Evolutionary conservation across 2,329 filamentous ascomycete species (phyloP).

Genomic region (Falciphora oryzae): DNA sequence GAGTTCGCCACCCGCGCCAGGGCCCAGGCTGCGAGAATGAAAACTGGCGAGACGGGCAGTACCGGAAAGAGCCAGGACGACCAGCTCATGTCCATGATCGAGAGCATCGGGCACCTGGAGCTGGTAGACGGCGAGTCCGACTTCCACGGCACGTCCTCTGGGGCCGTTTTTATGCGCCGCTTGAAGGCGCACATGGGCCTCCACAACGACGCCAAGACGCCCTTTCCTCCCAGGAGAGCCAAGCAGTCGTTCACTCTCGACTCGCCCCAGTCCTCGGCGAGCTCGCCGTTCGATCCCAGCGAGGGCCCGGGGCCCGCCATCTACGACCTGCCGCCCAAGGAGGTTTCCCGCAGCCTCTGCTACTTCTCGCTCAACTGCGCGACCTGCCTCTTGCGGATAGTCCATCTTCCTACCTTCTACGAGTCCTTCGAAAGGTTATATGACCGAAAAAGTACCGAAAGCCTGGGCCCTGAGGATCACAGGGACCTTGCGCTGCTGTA

Average conservation of each 20-base stretch:
- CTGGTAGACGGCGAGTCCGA: slow-evolving; percentile 90
- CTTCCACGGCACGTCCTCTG: slow-evolving; percentile 90
- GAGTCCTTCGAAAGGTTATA: slow-evolving; percentile 73
- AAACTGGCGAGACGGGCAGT: slow-evolving; percentile 25
- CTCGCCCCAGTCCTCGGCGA: slow-evolving; percentile 55
- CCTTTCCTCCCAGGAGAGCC: slow-evolving; percentile 50
- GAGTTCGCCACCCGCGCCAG: slow-evolving; percentile 53
- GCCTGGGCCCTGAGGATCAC: slow-evolving; percentile 58
- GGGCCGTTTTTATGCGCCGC: slow-evolving; percentile 77
- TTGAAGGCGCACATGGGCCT: slow-evolving; percentile 84
- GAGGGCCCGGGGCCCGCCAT: slow-evolving; percentile 36
- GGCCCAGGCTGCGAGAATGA: slow-evolving; percentile 36
- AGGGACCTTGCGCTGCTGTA: slow-evolving; percentile 67
- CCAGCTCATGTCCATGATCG: slow-evolving; percentile 89
- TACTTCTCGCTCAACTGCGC: slow-evolving; percentile 51
- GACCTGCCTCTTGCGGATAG: slow-evolving; percentile 58
- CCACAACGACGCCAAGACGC: slow-evolving; percentile 57
- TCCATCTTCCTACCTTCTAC: slow-evolving; percentile 80
- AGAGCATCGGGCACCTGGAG: slow-evolving; percentile 84
- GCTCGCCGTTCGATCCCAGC: slow-evolving; percentile 58
- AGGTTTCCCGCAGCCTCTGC: slow-evolving; percentile 47
- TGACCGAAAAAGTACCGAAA: slow-evolving; percentile 54
- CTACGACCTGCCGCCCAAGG: slow-evolving; percentile 64
- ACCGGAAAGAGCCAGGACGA: slow-evolving; percentile 53
- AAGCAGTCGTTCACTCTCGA: slow-evolving; percentile 52